phyloP scores from a whole-genome alignment of 2,329 filamentous ascomycete genomes.

The Talaromyces islandicus region DNA sequence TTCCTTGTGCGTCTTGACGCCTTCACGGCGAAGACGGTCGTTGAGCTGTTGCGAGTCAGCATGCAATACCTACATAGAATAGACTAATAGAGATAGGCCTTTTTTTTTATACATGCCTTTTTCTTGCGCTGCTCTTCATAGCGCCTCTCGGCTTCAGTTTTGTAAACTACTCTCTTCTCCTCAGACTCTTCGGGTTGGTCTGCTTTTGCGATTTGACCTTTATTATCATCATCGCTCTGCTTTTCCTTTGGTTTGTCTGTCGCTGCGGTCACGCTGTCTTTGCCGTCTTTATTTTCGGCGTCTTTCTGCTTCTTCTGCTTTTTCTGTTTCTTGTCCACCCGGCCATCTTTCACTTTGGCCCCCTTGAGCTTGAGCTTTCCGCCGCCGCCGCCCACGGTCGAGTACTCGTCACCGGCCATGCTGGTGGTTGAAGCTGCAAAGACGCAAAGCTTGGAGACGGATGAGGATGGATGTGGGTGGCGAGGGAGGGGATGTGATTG shows the following conservation, averaged over 20 bases:
- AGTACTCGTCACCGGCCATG: conserved; percentile 59
- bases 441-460: not conserved
- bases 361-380: conserved; percentile 85
- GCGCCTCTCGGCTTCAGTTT: conserved; percentile 78
- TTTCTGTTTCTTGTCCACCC: conserved; percentile 44
- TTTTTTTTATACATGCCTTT: conserved; percentile 53
- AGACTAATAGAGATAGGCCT: conserved; percentile 3
- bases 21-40: conserved; percentile 73
- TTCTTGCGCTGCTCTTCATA: conserved; percentile 77
- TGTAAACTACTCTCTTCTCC: conserved; percentile 37
- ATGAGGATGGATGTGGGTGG: not conserved
- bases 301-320: conserved; percentile 35
- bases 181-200: conserved; percentile 14
- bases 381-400: conserved; percentile 54
- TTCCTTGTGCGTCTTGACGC: conserved; percentile 95
- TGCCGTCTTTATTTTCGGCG: not conserved
- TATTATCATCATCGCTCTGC: conserved; percentile 1
- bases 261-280: not conserved
- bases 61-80: not conserved
- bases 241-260: conserved; percentile 12
- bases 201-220: not conserved
- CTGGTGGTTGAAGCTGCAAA: too few relatives aligned
- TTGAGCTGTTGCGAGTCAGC: conserved; percentile 54
- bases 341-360: conserved; percentile 51
- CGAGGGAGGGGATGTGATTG: not conserved